Percentiles rank a stretch among this genome's conserved stretches.
Conservation (phyloP, 257 asterid species). For the Solanum ahanhuiri region DNA sequence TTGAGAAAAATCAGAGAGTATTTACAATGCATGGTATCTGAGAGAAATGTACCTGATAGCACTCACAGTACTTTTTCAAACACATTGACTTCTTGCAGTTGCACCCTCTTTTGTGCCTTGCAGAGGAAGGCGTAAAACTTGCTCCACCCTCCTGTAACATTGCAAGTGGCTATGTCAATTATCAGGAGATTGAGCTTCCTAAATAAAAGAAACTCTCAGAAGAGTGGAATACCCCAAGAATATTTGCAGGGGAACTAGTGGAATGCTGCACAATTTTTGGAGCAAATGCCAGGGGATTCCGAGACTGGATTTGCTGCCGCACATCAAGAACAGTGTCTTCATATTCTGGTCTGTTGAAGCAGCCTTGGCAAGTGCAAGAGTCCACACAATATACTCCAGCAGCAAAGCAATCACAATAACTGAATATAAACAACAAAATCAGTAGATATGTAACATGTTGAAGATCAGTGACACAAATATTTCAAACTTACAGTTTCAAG, state of each 20-base stretch:
- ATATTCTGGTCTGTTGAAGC: slow-evolving; percentile 58
- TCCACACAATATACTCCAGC: slow-evolving; percentile 64
- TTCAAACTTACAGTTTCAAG: slow-evolving; percentile 63
- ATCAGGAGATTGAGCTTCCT: background rate
- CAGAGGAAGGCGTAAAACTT: slow-evolving; percentile 42
- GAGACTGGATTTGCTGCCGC: slow-evolving; percentile 45
- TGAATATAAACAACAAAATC: slow-evolving; percentile 22
- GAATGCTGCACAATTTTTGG: slow-evolving; percentile 40
- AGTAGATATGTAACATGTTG: background rate
- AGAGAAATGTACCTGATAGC: slow-evolving; percentile 53
- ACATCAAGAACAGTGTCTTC: slow-evolving; percentile 49
- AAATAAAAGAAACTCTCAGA: background rate
- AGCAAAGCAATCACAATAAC: slow-evolving; percentile 86
- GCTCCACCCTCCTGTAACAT: slow-evolving; percentile 40
- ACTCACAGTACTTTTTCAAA: slow-evolving; percentile 73
- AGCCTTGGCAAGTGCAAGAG: slow-evolving; percentile 66
- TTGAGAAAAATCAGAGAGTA: background rate
- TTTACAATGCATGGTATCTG: background rate
- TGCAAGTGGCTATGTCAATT: background rate
- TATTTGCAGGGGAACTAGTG: slow-evolving; percentile 24
- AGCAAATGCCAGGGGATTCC: slow-evolving; percentile 74
- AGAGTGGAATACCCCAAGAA: slow-evolving; percentile 25
- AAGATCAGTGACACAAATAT: slow-evolving; percentile 2
- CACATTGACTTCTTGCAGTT: slow-evolving; percentile 89
- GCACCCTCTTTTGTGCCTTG: slow-evolving; percentile 82